Evolutionary conservation across 169 alveolate species (phyloP).

Genomic region (Fabrea salina): DNA sequence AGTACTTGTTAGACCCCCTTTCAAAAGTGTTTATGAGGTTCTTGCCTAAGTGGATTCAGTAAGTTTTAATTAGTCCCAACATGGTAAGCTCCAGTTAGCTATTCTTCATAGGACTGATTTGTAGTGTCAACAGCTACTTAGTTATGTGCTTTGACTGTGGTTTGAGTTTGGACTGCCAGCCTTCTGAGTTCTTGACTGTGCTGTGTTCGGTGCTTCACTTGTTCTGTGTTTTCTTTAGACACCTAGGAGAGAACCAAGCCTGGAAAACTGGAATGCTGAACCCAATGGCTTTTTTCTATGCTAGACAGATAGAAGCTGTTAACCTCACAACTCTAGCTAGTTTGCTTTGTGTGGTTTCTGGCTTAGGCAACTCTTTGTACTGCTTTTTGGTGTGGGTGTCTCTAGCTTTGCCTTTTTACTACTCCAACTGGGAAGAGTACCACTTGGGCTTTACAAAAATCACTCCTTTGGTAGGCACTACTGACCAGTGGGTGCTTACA

Average conservation of each 20-base stretch:
- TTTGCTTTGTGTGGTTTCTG: background rate
- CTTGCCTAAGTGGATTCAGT: constrained; percentile 42
- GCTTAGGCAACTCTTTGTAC: background rate
- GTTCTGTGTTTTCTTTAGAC: constrained; percentile 52
- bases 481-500: constrained; percentile 39
- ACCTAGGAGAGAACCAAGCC: constrained; percentile 76
- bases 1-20: constrained; percentile 43
- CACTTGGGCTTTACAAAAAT: constrained; percentile 39
- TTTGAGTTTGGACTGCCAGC: background rate
- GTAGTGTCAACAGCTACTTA: background rate
- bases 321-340: background rate
- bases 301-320: constrained; percentile 53
- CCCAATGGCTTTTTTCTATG: constrained; percentile 62
- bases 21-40: constrained; percentile 34
- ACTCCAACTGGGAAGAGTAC: constrained; percentile 39
- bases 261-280: constrained; percentile 57
- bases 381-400: background rate
- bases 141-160: constrained; percentile 13
- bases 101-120: background rate
- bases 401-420: constrained; percentile 29
- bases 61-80: background rate
- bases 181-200: constrained; percentile 15
- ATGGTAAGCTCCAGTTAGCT: constrained; percentile 16
- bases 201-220: constrained; percentile 24
- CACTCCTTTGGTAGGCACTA: constrained; percentile 38